phyloP scores from a whole-genome alignment of 2,329 filamentous ascomycete species.

The Fusarium sp. region DNA sequence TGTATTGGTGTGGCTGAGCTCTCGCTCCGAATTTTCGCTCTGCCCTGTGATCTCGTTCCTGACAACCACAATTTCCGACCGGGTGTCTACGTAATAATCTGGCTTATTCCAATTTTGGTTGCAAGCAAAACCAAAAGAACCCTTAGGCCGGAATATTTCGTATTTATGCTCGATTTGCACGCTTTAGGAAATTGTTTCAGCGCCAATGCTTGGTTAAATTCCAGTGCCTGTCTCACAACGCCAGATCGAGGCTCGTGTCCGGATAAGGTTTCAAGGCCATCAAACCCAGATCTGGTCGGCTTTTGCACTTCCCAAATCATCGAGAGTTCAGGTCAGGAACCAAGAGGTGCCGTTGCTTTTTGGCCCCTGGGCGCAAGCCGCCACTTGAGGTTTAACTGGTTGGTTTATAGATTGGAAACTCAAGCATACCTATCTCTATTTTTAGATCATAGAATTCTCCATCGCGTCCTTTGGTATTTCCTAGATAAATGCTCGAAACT shows the following conservation, averaged over 20 bases:
- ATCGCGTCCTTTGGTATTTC: too few species aligned
- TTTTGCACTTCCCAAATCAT: neutral
- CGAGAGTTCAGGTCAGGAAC: constrained; percentile 17
- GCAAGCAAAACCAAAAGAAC: neutral
- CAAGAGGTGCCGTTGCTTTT: neutral
- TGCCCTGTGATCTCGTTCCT: neutral
- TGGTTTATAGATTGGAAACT: too few species aligned
- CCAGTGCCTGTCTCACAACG: constrained; percentile 10
- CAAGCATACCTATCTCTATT: neutral
- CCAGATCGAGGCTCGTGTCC: neutral
- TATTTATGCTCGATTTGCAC: neutral
- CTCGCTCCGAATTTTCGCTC: too few species aligned
- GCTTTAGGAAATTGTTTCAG: constrained; percentile 10
- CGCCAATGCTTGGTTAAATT: constrained; percentile 27
- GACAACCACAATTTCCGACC: neutral
- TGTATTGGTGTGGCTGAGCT: too few species aligned
- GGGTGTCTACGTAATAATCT: neutral
- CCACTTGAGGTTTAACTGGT: neutral
- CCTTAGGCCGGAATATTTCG: neutral
- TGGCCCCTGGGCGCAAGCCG: constrained; percentile 10
- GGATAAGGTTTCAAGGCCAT: constrained; percentile 24
- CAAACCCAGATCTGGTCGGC: constrained; percentile 13
- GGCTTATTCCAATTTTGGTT: neutral
- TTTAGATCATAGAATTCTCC: too few species aligned
- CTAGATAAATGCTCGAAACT: too few species aligned